Base-by-base conservation (phyloP, 345 rosid genomes). In the Bruguiera parviflora region DNA sequence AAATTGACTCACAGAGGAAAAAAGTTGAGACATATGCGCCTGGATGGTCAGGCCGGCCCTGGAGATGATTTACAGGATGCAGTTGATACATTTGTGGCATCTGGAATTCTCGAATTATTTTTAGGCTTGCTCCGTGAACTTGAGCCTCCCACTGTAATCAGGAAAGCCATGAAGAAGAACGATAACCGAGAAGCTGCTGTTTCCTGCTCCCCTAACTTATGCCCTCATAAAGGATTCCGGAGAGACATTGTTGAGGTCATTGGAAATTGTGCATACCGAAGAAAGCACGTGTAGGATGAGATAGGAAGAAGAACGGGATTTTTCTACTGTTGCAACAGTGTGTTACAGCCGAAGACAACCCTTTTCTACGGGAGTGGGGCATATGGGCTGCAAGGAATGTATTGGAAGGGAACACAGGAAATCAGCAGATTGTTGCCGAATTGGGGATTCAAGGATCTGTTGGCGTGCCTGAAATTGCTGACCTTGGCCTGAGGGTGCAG, bases 361-460 rank as follows among this genome's bases (percentile, higher is more conserved):
- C 86, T 0, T 91, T 82, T 76, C 58, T 88, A 73, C 88, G 94
- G 71, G 97, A 91, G 74, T 91, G 96, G 97, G 89, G 93, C 16
- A 84, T 94, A 63, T 94, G 89, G 95, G 68, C 84, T 6, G 61
- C 81, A 63, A 86, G 93, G 75, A 91, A 91, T 72, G 31, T 91
- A 56, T 64, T 89, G 75, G 92, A 89, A 78, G 90, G 94, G 64
- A 91, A 91, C 75, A 49, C 66, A 37, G 88, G 84, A 68, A 91
- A 89, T 80, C 89, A 91, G 72, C 72, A 74, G 56, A 77, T 66
- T 3, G 89, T 88, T 1, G 84, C 87, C 5, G 92, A 86, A 49
- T 81, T 89, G 85, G 90, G 89, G 85, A 74, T 88, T 67, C 90
- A 84, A 80, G 95, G 90, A n/a, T 72, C 96, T 46, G 83, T 83